A percentile compares a stretch with the other conserved stretches of the same genome.
Conservation (phyloP, 805 yeast genomes). For the Candida montana region DNA sequence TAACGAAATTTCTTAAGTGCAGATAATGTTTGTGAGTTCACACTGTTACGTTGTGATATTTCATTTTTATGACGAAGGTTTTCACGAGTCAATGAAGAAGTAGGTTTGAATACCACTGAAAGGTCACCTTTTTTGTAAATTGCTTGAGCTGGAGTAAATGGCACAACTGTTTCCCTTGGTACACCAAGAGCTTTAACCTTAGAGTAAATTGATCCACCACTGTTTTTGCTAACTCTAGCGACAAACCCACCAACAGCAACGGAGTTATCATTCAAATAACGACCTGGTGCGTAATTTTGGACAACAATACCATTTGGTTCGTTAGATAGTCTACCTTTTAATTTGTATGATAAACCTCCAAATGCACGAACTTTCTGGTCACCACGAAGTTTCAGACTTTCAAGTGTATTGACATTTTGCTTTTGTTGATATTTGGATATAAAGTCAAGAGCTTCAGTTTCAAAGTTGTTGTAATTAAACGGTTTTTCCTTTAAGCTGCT, state of each 20-base stretch:
- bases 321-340: slow-evolving; percentile 62
- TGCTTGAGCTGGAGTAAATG: slow-evolving; percentile 36
- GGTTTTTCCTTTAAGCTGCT: slow-evolving; percentile 28
- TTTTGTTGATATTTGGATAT: slow-evolving; percentile 22
- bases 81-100: not conserved
- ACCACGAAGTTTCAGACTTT: slow-evolving; percentile 7
- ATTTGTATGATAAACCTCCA: slow-evolving; percentile 69
- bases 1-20: too few species aligned
- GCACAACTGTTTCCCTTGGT: slow-evolving; percentile 39
- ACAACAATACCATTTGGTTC: slow-evolving; percentile 64
- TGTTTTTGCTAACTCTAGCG: too few species aligned
- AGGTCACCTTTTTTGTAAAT: slow-evolving; percentile 35
- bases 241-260: slow-evolving; percentile 58
- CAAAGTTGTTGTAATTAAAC: slow-evolving; percentile 29
- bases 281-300: slow-evolving; percentile 59
- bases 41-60: too few species aligned
- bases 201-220: too few species aligned
- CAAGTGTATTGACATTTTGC: slow-evolving; percentile 4
- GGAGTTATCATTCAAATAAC: slow-evolving; percentile 40
- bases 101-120: not conserved
- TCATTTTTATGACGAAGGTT: too few species aligned
- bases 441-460: slow-evolving; percentile 23
- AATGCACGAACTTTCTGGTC: slow-evolving; percentile 48
- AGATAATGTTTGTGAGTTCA: too few species aligned
- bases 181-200: slow-evolving; percentile 33